Percentiles rank a stretch among this genome's conserved stretches.
Conservation (phyloP, 495 filamentous ascomycete species). For the Aspergillus funiculosus region DNA sequence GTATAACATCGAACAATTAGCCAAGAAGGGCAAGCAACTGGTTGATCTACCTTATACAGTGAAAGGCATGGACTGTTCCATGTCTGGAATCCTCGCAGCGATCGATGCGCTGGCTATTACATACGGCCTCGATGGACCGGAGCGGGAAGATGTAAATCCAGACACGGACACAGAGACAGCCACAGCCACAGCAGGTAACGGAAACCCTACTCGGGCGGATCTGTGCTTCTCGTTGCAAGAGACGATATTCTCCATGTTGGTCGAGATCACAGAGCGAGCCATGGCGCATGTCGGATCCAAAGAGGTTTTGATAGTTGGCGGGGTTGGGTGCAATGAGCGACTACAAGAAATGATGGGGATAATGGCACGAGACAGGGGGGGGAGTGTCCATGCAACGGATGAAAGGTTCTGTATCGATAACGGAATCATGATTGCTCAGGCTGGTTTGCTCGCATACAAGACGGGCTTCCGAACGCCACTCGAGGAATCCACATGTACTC, state of each 20-base stretch:
- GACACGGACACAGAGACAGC: neutral
- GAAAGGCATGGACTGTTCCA: conserved; percentile 97
- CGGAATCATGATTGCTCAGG: conserved; percentile 99
- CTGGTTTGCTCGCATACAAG: conserved; percentile 76
- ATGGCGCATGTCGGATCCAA: conserved; percentile 94
- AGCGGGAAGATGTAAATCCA: conserved; percentile 30
- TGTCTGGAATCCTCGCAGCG: conserved; percentile 80
- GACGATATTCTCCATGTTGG: conserved; percentile 91
- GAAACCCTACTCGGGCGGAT: conserved; percentile 68
- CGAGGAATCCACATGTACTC: conserved; percentile 83
- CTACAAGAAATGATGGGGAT: conserved; percentile 97
- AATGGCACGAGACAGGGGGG: conserved; percentile 88
- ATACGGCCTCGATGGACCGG: conserved; percentile 44
- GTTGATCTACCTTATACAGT: conserved; percentile 92
- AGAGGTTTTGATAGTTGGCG: conserved; percentile 91
- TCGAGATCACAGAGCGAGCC: conserved; percentile 96
- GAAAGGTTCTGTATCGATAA: conserved; percentile 99
- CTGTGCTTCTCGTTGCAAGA: conserved; percentile 94
- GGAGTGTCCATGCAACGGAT: conserved; percentile 89
- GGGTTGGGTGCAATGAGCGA: conserved; percentile 96
- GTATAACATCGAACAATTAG: conserved; percentile 96
- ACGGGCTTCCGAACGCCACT: conserved; percentile 71
- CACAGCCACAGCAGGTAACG: conserved; percentile 27
- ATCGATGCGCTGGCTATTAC: conserved; percentile 71
- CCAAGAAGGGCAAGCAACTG: conserved; percentile 67